Conservation (phyloP, 140 eudicot genomes). For the Cichorium intybus region DNA sequence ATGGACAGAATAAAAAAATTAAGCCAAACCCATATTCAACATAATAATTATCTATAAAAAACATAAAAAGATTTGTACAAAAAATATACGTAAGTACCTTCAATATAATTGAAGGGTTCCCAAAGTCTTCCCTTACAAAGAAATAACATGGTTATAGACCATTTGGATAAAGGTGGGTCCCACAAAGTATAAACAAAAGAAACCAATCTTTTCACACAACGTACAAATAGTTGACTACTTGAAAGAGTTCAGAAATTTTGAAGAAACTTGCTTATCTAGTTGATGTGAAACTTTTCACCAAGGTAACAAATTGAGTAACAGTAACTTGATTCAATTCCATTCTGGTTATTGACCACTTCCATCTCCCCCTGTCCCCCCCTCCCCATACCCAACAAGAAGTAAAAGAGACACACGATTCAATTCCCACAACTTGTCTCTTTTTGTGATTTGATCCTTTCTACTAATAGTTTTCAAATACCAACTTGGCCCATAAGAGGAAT, state of each 20-base stretch:
- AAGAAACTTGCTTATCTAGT: conserved; percentile 23
- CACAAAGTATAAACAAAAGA: not conserved
- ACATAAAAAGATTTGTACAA: not conserved
- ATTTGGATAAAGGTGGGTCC: conserved; percentile 10
- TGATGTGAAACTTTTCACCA: conserved; percentile 42
- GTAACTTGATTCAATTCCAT: conserved; percentile 19
- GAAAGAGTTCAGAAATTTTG: conserved; percentile 19
- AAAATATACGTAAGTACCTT: no score
- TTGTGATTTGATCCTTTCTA: conserved; percentile 8
- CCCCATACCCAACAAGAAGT: conserved; percentile 15
- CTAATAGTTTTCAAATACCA: conserved; percentile 14
- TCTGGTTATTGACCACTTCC: conserved; percentile 10
- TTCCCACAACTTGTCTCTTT: conserved; percentile 36
- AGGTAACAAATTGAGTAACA: conserved; percentile 15
- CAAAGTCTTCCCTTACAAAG: conserved; percentile 1
- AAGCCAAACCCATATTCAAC: no score
- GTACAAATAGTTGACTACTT: conserved; percentile 31
- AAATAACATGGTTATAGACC: not conserved
- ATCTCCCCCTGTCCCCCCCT: not conserved
- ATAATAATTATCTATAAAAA: no score
- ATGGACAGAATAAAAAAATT: no score
- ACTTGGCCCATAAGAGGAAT: conserved; percentile 35
- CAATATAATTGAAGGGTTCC: not conserved
- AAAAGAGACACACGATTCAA: conserved; percentile 14
- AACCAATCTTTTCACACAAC: conserved; percentile 25